A percentile compares a stretch with the other conserved stretches of the same genome.
phyloP scores from a whole-genome alignment of 2,329 filamentous ascomycete genomes.

The Sporothrix luriei region DNA sequence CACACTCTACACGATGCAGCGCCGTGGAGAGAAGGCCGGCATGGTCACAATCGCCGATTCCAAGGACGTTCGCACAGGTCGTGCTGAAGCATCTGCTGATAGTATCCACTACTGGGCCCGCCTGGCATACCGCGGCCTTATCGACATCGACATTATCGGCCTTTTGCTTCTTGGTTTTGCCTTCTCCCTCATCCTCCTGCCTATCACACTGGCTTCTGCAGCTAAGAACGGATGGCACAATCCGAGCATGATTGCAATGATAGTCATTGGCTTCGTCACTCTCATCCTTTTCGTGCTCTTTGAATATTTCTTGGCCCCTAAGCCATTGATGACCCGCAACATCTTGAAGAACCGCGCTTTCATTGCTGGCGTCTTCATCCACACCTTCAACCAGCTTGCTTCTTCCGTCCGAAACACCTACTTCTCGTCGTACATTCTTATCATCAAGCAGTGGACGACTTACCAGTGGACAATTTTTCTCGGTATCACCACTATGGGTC shows the following conservation, averaged over 20 bases:
- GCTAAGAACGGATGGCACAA: slow-evolving; percentile 45
- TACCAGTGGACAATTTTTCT: slow-evolving; percentile 59
- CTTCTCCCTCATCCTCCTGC: slow-evolving; percentile 54
- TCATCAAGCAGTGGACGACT: slow-evolving; percentile 54
- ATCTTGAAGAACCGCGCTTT: slow-evolving; percentile 65
- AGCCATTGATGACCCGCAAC: slow-evolving; percentile 60
- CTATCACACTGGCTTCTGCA: slow-evolving; percentile 46
- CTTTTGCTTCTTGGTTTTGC: slow-evolving; percentile 53
- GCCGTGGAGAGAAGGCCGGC: slow-evolving; percentile 46
- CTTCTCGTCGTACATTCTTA: slow-evolving; percentile 67
- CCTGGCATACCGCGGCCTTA: slow-evolving; percentile 35
- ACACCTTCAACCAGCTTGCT: slow-evolving; percentile 63
- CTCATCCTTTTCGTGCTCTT: slow-evolving; percentile 55
- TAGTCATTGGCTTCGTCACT: slow-evolving; percentile 47
- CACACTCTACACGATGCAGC: slow-evolving; percentile 53
- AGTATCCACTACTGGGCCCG: slow-evolving; percentile 37
- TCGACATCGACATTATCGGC: slow-evolving; percentile 51
- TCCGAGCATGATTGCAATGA: slow-evolving; percentile 48
- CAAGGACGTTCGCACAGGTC: slow-evolving; percentile 44
- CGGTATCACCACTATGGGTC: slow-evolving; percentile 65
- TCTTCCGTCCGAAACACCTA: slow-evolving; percentile 53
- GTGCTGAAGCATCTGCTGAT: slow-evolving; percentile 28
- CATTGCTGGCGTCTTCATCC: slow-evolving; percentile 66
- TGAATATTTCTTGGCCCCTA: slow-evolving; percentile 56
- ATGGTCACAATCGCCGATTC: slow-evolving; percentile 47